Evolutionary conservation across 805 yeast species (phyloP), one percentile per base, ranked within the genome.

Genomic region (Hanseniaspora occidentalis): DNA sequence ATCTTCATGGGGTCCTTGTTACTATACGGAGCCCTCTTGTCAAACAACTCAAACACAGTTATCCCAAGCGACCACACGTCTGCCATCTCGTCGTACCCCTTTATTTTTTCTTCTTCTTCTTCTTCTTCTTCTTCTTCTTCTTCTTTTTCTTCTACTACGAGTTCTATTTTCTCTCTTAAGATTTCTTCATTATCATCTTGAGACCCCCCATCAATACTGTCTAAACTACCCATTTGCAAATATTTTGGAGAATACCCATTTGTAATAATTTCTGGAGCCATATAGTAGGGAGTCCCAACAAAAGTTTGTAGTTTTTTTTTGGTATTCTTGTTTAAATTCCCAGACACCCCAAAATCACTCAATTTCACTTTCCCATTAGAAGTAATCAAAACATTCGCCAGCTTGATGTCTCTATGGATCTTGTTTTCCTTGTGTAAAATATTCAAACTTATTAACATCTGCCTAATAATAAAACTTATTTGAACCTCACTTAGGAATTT

Each of bases 51-150:
- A 51, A 84, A 81, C 1, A 84, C 76, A 0, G 97, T 88, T 39
- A 92, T 89, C 0, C 98, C 98, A 18, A 86, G 65, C 0, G 96
- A 85, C 98, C 98, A 92, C 40, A 92, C 83, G 55, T 92, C 98
- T 1, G 86, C 95, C 52, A 81, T 83, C 46, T 79, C 82, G 53
- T 83, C 71, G 57, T 92, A 86, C 1, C 92, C 94, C 16, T 29
- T 29, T n/a, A n/a, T 14, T 8, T 61, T 50, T 35, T 48, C 46
- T 16, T 24, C 26, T 9, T 24, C 26, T 9, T 8, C 26, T 9
- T 24, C 26, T 9, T 8, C 11, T 8, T 8, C 11, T 9, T 11
- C 11, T 8, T 24, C 26, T 24, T 24, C n/a, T n/a, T n/a, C n/a
- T 14, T 19, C 21, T 2, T 13, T 19, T 24, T 31, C 29, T 1